Conservation (phyloP, 768 basidiomycete genomes). For the Tephrocybe sp. region DNA sequence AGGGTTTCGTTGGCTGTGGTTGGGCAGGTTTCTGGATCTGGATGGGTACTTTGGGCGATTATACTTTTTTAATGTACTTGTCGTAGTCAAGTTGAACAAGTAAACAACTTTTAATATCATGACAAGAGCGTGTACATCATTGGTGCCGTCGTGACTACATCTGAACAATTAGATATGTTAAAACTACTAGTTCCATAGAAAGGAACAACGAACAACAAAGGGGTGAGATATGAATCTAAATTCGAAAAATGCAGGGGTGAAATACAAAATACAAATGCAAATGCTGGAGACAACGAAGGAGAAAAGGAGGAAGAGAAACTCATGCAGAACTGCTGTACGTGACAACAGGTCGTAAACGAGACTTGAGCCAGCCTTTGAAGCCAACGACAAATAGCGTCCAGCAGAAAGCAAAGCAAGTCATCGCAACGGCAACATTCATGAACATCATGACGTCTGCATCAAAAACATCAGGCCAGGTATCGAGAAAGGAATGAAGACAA, state of each 20-base stretch:
- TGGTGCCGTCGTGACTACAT: conserved; percentile 8
- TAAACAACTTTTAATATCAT: not conserved
- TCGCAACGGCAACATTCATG: conserved; percentile 77
- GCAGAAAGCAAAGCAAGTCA: conserved; percentile 83
- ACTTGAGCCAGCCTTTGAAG: conserved; percentile 80
- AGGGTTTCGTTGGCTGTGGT: conserved; percentile 83
- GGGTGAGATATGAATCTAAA: conserved; percentile 4
- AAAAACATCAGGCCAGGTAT: not conserved
- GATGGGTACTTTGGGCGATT: conserved; percentile 78
- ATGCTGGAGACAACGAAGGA: conserved; percentile 2
- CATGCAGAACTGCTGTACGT: conserved; percentile 26
- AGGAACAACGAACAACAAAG: not conserved
- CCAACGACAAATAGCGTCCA: conserved; percentile 77
- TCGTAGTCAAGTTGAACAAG: conserved; percentile 9
- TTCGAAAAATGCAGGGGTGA: conserved; percentile 1
- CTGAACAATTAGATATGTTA: conserved; percentile 15
- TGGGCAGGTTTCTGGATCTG: conserved; percentile 88
- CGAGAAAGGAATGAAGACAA: conserved; percentile 4
- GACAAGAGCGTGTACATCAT: not conserved
- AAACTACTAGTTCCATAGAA: conserved; percentile 1
- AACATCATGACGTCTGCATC: conserved; percentile 84
- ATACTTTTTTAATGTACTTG: conserved; percentile 32
- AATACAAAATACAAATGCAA: conserved; percentile 7
- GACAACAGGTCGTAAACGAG: conserved; percentile 26
- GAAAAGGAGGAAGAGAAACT: not conserved